Evolutionary conservation across 1,139 yeast genomes (phyloP), one percentile per base, ranked within the genome.

Genomic region (Keqinozyma sinolaborantium): DNA sequence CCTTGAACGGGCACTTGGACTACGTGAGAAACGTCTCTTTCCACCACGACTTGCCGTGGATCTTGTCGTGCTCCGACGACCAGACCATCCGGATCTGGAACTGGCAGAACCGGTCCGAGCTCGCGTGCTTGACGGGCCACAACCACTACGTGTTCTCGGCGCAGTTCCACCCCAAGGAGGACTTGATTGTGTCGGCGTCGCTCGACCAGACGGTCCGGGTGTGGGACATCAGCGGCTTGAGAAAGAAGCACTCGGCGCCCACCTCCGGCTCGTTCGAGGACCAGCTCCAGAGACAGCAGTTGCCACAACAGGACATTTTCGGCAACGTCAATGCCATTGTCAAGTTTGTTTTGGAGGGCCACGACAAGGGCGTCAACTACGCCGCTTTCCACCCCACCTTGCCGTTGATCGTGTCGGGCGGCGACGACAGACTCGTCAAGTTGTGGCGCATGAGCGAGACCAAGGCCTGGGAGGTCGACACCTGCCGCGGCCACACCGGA

Each of bases 41-140:
- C 76, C 99, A 94, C 63, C 84, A 81, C 51, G 97, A 90, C 55
- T 73, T 94, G 55, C 99, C 99, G 8, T 94, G 98, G 98, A 84
- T 94, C 52, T 77, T 94, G 41, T 83, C 97, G 14, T 83, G 95
- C 43, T 87, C 97, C 25, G 99, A 94, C 58, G 99, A 94, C 68
- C 98, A 94, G 64, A 94, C 99, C 27, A 88, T 94, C 46, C 77
- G 98, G 55, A 92, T 94, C 48, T 94, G 99, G 99, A 94, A 94
- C 64, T 94, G 98, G 98, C 98, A 94, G 67, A 90, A 90, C 57
- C 82, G 98, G 48, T 95, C 88, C 58, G 97, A 92, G 56, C 84
- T 94, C 51, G 97, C 98, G 15, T 87, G 97, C 51, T 70, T 94
- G 50, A 92, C 98, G 5, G 98, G 99, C 39, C 99, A 94, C 61